A percentile compares a stretch with the other conserved stretches of the same genome.
Conservation (phyloP, 805 yeast genomes). For the Pichia sporocuriosa region DNA sequence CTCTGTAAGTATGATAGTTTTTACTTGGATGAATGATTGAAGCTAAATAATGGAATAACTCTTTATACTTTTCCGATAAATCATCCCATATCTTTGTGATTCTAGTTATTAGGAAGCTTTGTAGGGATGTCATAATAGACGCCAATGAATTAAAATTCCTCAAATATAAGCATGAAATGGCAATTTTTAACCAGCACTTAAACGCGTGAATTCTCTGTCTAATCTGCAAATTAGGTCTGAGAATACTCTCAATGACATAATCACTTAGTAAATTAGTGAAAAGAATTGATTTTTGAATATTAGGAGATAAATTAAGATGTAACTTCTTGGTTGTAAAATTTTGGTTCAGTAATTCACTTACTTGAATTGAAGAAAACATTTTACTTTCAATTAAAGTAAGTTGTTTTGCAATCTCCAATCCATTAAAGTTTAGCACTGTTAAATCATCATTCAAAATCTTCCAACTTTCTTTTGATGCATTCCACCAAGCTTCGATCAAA, state of each 20-base stretch:
- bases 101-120: constrained; percentile 64
- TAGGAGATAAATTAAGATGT: constrained; percentile 53
- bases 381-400: constrained; percentile 65
- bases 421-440: constrained; percentile 51
- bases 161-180: constrained; percentile 63
- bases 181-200: constrained; percentile 68
- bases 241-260: constrained; percentile 63
- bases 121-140: constrained; percentile 70
- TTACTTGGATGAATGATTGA: constrained; percentile 69
- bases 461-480: constrained; percentile 51
- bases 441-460: constrained; percentile 47
- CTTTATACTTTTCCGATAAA: constrained; percentile 52
- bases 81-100: constrained; percentile 52
- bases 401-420: constrained; percentile 72
- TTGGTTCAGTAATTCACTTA: constrained; percentile 60
- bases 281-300: constrained; percentile 51
- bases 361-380: constrained; percentile 54
- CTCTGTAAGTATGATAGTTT: constrained; percentile 64
- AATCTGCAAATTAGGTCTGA: constrained; percentile 43
- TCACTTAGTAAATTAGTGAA: constrained; percentile 69
- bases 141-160: constrained; percentile 75
- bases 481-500: constrained; percentile 42
- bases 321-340: constrained; percentile 57
- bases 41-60: constrained; percentile 55
- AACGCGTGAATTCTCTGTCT: constrained; percentile 49